Evolutionary conservation across 2,329 filamentous ascomycete genomes (phyloP).

Genomic region (Cladosporium sp.): DNA sequence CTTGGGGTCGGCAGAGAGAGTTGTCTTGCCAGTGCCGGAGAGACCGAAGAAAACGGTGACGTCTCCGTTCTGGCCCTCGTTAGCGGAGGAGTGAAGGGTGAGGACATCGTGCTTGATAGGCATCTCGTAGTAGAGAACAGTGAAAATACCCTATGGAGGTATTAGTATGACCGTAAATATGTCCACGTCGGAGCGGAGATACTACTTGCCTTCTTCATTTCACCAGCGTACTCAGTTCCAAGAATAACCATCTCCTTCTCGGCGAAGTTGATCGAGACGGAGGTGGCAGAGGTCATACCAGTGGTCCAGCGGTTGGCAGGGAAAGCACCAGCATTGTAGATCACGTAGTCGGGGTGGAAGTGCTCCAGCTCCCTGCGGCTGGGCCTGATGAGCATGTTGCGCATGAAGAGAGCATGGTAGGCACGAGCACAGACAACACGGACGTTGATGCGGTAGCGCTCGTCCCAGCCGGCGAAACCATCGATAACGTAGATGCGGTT

Average conservation of each 20-base stretch:
- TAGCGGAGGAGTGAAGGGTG: slow-evolving; percentile 96
- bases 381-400: slow-evolving; percentile 99
- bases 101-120: slow-evolving; percentile 99
- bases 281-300: slow-evolving; percentile 98
- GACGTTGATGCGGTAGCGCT: slow-evolving; percentile 96
- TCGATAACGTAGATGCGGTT: slow-evolving; percentile 99
- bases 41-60: slow-evolving; percentile 99
- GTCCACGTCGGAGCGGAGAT: background rate
- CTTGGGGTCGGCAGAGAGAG: slow-evolving; percentile 94
- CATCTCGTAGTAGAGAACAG: slow-evolving; percentile 99
- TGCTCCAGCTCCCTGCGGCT: slow-evolving; percentile 86
- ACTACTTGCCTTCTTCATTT: slow-evolving; percentile 33
- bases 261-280: slow-evolving; percentile 97
- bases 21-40: slow-evolving; percentile 98
- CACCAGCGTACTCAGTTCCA: slow-evolving; percentile 93
- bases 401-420: slow-evolving; percentile 99
- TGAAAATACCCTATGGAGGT: slow-evolving; percentile 73
- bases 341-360: slow-evolving; percentile 99
- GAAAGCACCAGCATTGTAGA: slow-evolving; percentile 99
- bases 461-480: slow-evolving; percentile 96
- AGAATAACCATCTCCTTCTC: slow-evolving; percentile 99
- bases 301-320: slow-evolving; percentile 97
- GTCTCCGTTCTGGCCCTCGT: slow-evolving; percentile 86
- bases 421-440: slow-evolving; percentile 97
- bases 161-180: slow-evolving; percentile 18